Evolutionary conservation across 2,329 filamentous ascomycete genomes (phyloP), one percentile per base, ranked within the genome.

Genomic region (Sarocladium oryzae): DNA sequence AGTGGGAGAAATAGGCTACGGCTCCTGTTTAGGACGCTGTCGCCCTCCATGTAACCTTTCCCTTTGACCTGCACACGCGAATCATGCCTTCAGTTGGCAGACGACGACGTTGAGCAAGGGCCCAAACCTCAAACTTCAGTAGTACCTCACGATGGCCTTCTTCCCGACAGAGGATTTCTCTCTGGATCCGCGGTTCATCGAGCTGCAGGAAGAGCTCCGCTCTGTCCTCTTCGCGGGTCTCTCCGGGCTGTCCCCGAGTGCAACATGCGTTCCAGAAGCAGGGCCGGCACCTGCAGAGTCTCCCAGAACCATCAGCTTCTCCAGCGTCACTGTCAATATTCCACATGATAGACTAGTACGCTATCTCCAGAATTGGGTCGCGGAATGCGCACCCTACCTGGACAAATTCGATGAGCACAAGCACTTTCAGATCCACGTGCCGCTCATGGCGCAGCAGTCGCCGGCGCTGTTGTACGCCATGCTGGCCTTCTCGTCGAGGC

Each of bases 321-420:
- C 60, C 2, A 55, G 58, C 10, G 58, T 62, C 13, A 58, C 56
- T 2, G 60, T 66, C 40, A 48, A 49, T 9, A 49, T 49, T n/a
- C 46, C 46, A 15, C 13, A 43, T 26, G 40, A 26, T 3, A 26
- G 40, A 16, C 40, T 43, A 15, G 13, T 43, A 8, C 26, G 21
- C 40, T 81, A 43, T 43, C 40, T 43, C 23, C 40, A 43, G 40
- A 43, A 43, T 28, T 43, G 77, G 60, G 70, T 79, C 20, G 70
- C 72, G 1, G 71, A 79, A 52, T 72, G 78, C 36, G 76, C 76
- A 2, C 70, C 63, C 1, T 61, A 63, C 23, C 54, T 82, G 3
- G 78, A 82, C 56, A 81, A 79, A 61, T 79, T 80, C 49, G 78
- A 82, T 53, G 66, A 69, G 24, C 64, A 73, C 13, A 72, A 73